Evolutionary conservation across 176 grass and related monocot species (phyloP), one percentile per base, ranked within the genome.

Genomic region (Raddia guianensis): DNA sequence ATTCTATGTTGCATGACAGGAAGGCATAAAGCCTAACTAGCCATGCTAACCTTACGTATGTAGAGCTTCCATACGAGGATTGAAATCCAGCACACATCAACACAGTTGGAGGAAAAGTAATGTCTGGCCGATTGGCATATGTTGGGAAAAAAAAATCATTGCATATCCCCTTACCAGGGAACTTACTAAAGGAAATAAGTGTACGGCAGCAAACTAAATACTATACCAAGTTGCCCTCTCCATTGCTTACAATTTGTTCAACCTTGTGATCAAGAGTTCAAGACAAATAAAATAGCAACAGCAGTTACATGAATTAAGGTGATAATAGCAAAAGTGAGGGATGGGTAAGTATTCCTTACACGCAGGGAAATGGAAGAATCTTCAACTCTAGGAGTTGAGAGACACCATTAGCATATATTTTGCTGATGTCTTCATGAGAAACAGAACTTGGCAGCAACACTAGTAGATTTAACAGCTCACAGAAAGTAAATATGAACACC

Each of bases 91-190:
- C 77, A 82, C 74, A 82, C 35, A 80, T 63, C 66, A 83, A 87
- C 79, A 84, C 32, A 90, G 70, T 90, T 92, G 87, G 47, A 82
- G 82, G 56, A 86, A 88, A 88, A 35, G 50, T 12, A 44, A 83
- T 65, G 70, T 82, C 82, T 89, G 66, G 54, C 61, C 27, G 82
- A 89, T 88, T 86, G 72, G 56, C 43, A 37, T 73, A 71, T 74
- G 85, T 81, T 67, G 60, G 70, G n/a, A n/a, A n/a, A 70, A 62
- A 83, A 88, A 81, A 77, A 40, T 40, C 49, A 74, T 67, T 86
- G 79, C 74, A 78, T 71, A 81, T 63, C 85, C 85, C 87, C 90
- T 92, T 96, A 96, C 93, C 82, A 90, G 85, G 93, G 90, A 84
- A 89, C 52, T 90, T 85, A 65, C 54, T 44, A 20, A 67, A 73